These are phyloP conservation scores for Ophiocordyceps sinensis DNA, from an alignment of 2,329 filamentous ascomycete species.

Conservation along the genomic window DNA sequence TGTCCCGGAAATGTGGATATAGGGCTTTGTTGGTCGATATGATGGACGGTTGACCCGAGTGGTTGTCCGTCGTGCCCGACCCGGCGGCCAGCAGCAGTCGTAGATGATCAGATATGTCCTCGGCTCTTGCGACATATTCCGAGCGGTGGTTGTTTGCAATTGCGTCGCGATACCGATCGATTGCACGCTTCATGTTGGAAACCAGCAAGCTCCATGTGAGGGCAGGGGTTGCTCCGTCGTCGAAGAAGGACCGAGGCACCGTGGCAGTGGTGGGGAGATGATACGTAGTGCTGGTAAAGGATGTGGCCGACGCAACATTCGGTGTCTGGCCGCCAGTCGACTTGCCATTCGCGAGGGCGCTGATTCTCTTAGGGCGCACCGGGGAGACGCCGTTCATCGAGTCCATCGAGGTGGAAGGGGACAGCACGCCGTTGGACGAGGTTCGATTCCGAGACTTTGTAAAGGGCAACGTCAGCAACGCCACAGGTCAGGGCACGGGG, in stretches of 20 bases:
- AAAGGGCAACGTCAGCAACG: background rate
- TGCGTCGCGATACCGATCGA: conserved; percentile 83
- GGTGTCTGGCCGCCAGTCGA: conserved; percentile 26
- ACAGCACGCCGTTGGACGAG: conserved; percentile 57
- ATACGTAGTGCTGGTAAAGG: conserved; percentile 45
- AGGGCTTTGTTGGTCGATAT: conserved; percentile 96
- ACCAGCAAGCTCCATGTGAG: conserved; percentile 84
- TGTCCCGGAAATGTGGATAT: conserved; percentile 94
- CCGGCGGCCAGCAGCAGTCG: conserved; percentile 87
- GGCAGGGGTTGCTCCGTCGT: conserved; percentile 67
- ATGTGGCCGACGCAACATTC: conserved; percentile 43
- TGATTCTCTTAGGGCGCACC: conserved; percentile 39
- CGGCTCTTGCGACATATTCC: conserved; percentile 86
- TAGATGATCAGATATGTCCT: conserved; percentile 95
- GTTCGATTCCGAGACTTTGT: conserved; percentile 45
- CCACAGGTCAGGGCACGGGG: background rate
- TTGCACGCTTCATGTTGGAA: conserved; percentile 80
- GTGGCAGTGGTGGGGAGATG: conserved; percentile 42
- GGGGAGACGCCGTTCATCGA: conserved; percentile 63
- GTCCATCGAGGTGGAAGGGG: conserved; percentile 81
- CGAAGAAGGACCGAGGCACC: conserved; percentile 74
- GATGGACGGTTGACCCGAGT: conserved; percentile 97
- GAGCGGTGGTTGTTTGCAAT: conserved; percentile 70
- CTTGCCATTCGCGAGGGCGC: conserved; percentile 32
- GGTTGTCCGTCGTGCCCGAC: conserved; percentile 94